Percentiles rank a stretch among this genome's conserved stretches.
These are phyloP conservation scores for Lathyrus sativus DNA, from an alignment of 306 rosid genomes.

Conservation along the genomic window DNA sequence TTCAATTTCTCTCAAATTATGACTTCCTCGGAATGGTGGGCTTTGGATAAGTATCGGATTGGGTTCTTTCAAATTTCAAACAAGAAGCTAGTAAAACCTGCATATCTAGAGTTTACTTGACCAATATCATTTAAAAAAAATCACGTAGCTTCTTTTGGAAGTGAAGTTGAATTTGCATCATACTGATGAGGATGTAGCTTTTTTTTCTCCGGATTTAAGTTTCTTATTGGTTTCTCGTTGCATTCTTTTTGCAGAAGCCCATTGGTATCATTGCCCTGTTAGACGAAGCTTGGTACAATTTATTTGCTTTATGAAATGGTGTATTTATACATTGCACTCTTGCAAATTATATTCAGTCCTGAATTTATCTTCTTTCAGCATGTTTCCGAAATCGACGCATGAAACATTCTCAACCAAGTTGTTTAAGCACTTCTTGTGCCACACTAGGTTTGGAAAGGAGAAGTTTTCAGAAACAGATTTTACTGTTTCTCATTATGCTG, in stretches of 20 bases:
- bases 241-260: constrained; percentile 82
- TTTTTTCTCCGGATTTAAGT: constrained; percentile 22
- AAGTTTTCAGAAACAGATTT: constrained; percentile 97
- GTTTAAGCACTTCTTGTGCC: constrained; percentile 73
- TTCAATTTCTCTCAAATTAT: constrained; percentile 11
- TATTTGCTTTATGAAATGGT: constrained; percentile 55
- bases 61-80: constrained; percentile 2
- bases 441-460: constrained; percentile 76
- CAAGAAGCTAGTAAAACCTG: constrained; percentile 1
- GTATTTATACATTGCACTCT: constrained; percentile 32
- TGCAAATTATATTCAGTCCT: constrained; percentile 48
- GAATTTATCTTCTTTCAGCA: constrained; percentile 62
- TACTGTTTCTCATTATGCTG: constrained; percentile 92
- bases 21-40: constrained; percentile 1
- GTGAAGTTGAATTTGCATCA: constrained; percentile 15
- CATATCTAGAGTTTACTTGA: not conserved
- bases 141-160: constrained; percentile 17
- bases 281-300: constrained; percentile 96
- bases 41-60: not conserved
- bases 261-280: constrained; percentile 84
- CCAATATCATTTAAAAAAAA: constrained; percentile 17
- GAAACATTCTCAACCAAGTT: constrained; percentile 89
- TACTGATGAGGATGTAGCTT: not conserved
- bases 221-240: constrained; percentile 43
- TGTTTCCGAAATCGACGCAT: constrained; percentile 95